Conservation (phyloP, 305 asterid species). For the Solanum chacoense region DNA sequence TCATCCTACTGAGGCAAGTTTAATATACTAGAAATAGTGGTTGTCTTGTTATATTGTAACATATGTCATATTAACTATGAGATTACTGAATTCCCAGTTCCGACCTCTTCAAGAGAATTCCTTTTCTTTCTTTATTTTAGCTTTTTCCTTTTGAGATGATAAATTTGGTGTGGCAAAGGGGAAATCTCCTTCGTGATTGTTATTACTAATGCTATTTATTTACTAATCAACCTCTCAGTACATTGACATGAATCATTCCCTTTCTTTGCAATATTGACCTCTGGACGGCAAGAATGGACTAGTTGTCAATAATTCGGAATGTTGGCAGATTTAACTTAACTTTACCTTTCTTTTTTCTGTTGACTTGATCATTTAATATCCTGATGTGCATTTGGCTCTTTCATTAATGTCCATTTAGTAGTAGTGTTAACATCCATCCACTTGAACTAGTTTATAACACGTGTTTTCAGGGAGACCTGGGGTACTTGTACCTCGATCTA, state of each 20-base stretch:
- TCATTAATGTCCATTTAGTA: not conserved
- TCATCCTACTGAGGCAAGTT: slow-evolving; percentile 84
- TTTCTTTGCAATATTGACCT: not conserved
- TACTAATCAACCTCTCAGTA: not conserved
- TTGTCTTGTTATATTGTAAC: not conserved
- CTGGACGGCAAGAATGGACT: not conserved
- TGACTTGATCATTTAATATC: not conserved
- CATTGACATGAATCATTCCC: not conserved
- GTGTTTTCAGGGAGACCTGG: slow-evolving; percentile 69
- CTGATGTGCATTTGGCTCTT: not conserved
- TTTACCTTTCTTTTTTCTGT: not conserved
- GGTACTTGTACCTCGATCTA: slow-evolving; percentile 79
- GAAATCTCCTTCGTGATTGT: not conserved
- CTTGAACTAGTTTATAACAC: slow-evolving; percentile 7
- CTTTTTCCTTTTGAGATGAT: not conserved
- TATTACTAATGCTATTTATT: not conserved
- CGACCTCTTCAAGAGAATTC: not conserved
- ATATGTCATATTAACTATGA: slow-evolving; percentile 10
- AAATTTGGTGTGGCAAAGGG: not conserved
- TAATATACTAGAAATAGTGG: not conserved
- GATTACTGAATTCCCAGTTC: not conserved
- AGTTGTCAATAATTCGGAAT: not conserved
- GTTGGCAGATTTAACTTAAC: not conserved
- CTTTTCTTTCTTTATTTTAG: not conserved
- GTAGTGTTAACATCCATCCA: slow-evolving; percentile 2